Percentiles rank a stretch among this genome's conserved stretches.
These are phyloP conservation scores for Zygoascus sp. DNA, from an alignment of 1,139 yeast genomes.

Conservation along the genomic window DNA sequence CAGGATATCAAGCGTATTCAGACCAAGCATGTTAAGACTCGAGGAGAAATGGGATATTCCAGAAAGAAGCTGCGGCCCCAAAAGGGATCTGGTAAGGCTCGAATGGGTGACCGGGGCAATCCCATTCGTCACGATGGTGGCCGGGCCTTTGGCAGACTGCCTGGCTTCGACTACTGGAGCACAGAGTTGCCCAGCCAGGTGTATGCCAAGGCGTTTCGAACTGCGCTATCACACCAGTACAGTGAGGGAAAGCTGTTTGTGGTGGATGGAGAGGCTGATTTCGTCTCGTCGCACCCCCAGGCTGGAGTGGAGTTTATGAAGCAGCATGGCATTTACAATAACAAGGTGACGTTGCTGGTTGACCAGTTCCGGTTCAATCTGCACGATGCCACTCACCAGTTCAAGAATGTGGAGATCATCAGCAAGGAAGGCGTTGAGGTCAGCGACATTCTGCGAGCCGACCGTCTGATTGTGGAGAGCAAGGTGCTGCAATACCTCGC, in stretches of 20 bases:
- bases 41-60: constrained; percentile 83
- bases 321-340: constrained; percentile 49
- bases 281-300: constrained; percentile 44
- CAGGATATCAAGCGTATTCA: constrained; percentile 89
- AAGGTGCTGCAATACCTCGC: constrained; percentile 57
- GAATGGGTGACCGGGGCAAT: constrained; percentile 94
- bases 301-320: constrained; percentile 58
- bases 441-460: constrained; percentile 77
- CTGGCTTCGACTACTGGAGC: constrained; percentile 86
- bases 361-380: constrained; percentile 50
- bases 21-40: constrained; percentile 76
- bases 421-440: constrained; percentile 79
- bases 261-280: constrained; percentile 58
- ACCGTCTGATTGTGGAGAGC: constrained; percentile 69
- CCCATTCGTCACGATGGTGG: constrained; percentile 91
- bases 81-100: constrained; percentile 92
- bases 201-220: constrained; percentile 69
- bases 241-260: constrained; percentile 66
- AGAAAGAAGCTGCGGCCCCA: constrained; percentile 80
- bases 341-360: constrained; percentile 65
- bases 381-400: constrained; percentile 46
- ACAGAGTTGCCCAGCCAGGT: constrained; percentile 74
- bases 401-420: constrained; percentile 57
- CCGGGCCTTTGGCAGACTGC: constrained; percentile 75
- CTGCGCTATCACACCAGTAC: constrained; percentile 79